Evolutionary conservation across 1,284 basidiomycete species (phyloP).

Genomic region (Clitocybe nebularis): DNA sequence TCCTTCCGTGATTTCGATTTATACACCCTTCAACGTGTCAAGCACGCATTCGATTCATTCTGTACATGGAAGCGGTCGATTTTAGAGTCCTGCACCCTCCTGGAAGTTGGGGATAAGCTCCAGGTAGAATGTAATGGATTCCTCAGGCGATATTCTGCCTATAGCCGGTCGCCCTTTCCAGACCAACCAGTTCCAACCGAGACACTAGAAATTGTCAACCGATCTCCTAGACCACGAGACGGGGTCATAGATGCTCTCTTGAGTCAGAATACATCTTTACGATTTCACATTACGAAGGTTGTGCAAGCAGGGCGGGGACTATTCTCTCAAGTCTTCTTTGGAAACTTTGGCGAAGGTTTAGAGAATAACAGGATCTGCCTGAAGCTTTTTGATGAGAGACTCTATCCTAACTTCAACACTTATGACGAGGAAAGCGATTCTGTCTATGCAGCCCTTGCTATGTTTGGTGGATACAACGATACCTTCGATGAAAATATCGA

Average conservation of each 20-base stretch:
- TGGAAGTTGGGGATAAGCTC: neutral
- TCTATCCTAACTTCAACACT: neutral
- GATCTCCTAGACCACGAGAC: neutral
- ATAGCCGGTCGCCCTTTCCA: neutral
- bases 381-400: neutral
- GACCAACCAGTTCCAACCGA: neutral
- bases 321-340: neutral
- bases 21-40: neutral
- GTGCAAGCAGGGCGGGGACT: neutral
- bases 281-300: neutral
- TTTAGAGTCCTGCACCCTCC: neutral
- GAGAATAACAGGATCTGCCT: neutral
- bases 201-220: neutral
- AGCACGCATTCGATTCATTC: neutral
- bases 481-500: neutral
- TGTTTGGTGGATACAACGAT: neutral
- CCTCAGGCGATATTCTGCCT: neutral
- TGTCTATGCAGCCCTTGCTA: too few species aligned
- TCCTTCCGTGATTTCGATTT: neutral
- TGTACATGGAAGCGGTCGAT: neutral
- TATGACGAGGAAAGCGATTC: too few species aligned
- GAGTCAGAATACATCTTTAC: too few species aligned
- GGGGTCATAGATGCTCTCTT: neutral
- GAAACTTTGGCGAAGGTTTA: neutral
- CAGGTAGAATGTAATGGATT: neutral